These are phyloP conservation scores for Apiotrichum veenhuisii DNA, from an alignment of 1,284 basidiomycete species.

Conservation along the genomic window DNA sequence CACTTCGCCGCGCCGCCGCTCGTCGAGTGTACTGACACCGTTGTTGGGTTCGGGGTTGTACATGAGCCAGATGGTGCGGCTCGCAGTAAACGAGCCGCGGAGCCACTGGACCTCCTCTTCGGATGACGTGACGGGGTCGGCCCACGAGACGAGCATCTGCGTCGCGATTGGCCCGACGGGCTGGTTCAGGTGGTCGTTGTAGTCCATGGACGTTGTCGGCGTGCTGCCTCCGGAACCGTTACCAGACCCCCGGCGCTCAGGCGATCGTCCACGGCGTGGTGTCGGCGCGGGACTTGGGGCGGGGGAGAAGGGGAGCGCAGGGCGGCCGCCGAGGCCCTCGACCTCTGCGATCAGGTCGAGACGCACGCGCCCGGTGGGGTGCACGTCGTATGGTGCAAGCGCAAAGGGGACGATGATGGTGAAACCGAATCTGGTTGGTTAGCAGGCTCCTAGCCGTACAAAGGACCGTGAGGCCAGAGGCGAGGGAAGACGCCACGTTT, in stretches of 20 bases:
- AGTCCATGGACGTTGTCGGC: neutral
- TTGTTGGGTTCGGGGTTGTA: slow-evolving; percentile 29
- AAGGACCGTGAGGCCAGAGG: neutral
- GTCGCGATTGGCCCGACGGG: slow-evolving; percentile 9
- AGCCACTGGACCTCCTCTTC: slow-evolving; percentile 24
- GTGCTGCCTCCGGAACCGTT: neutral
- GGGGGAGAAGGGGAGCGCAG: neutral
- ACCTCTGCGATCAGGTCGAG: slow-evolving; percentile 25
- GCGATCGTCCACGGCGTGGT: slow-evolving; percentile 3
- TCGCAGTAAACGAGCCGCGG: slow-evolving; percentile 15
- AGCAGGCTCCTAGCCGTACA: too few species aligned
- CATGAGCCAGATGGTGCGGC: slow-evolving; percentile 24
- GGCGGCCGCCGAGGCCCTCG: slow-evolving; percentile 16
- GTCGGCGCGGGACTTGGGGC: neutral
- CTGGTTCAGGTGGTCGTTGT: neutral
- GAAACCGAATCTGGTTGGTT: slow-evolving; percentile 26
- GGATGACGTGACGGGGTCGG: slow-evolving; percentile 1
- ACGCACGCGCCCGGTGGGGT: slow-evolving; percentile 22
- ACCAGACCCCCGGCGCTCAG: neutral
- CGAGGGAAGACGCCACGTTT: neutral
- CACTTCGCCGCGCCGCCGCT: slow-evolving; percentile 20
- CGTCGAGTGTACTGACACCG: slow-evolving; percentile 22
- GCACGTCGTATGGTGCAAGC: slow-evolving; percentile 26
- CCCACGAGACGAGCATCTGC: slow-evolving; percentile 11
- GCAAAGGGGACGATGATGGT: slow-evolving; percentile 26